Evolutionary conservation across 2,329 filamentous ascomycete genomes (phyloP), one percentile per base, ranked within the genome.

Genomic region (Aspergillus sp.): DNA sequence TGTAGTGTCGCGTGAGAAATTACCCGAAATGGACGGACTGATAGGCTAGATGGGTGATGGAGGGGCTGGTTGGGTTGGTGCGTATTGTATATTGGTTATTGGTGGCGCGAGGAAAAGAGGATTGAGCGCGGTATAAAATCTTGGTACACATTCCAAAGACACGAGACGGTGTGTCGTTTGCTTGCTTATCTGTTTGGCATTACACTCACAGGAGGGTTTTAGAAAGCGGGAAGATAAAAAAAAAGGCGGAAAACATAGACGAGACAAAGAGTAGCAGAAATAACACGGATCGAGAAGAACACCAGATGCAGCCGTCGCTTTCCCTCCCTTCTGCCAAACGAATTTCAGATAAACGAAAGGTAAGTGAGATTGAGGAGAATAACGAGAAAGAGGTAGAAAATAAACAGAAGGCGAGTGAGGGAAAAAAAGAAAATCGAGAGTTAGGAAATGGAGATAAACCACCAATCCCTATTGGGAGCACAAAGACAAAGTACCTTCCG

Each of bases 121-220:
- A 55, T 56, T 33, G 48, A 52, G 49, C 44, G 44, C 55, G 33
- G 58, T 56, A 48, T 41, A 35, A 56, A 54, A 53, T 53, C 50
- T 60, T 59, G 52, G 55, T 58, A 58, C 56, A 59, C 52, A 47
- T 59, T 61, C 57, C 57, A 63, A 67, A 61, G 65, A 67, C 61
- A 68, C 52, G 11, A 49, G 51, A 60, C 47, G 15, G 44, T 27
- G 63, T 67, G 65, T 63, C 63, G 63, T 67, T 43, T 67, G 62
- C 64, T 65, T 63, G 62, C 64, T 65, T 63, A 68, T 66, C 67
- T 66, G 63, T 62, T 68, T 67, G 64, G 64, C 66, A 66, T 67
- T 67, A 68, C 65, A 67, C 66, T 66, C 65, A 68, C 64, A 66
- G 57, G 58, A 65, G 64, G 55, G 61, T 62, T 64, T 62, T 62